Evolutionary conservation across 2,329 filamentous ascomycete species (phyloP), one percentile per base, ranked within the genome.

Genomic region (Botryosphaeria dothidea): DNA sequence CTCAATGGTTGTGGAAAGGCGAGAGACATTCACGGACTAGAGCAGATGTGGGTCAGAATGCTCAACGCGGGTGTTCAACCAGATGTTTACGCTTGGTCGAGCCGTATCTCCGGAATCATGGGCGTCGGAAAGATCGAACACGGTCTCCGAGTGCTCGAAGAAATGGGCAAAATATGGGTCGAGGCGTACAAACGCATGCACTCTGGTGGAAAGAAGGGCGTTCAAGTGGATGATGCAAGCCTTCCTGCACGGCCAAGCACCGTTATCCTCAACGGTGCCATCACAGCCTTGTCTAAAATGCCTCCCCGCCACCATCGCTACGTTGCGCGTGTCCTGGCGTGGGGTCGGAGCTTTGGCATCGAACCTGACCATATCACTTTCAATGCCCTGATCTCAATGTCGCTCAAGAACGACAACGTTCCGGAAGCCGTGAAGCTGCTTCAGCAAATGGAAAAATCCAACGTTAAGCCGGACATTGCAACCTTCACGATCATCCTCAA

Each of bases 401-500:
- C 87, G 65, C 80, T 92, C 65, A 80, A 82, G 15, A 75, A 79
- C 19, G 82, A 82, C 25, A 78, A 82, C 27, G 71, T 76, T 36
- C 71, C 80, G 0, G 83, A 86, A 45, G 83, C 86, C 13, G 79
- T 82, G 48, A 74, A 74, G 2, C 71, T 92, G 13, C 79, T 92
- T 2, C 71, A 78, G 3, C 77, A 82, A 62, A 93, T 93, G 90
- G 78, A 83, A 43, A 68, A 73, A 2, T 76, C 82, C 17, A 81
- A 82, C 2, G 75, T 92, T 29, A 69, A 81, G 31, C 84, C 88
- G 0, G 87, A 93, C 73, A 80, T 83, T n/a, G 84, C 84, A 5
- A 95, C 92, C 0, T 92, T 91, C 75, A 91, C 88, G 23, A 86
- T 92, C 67, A 82, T 95, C 65, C 80, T 95, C 7, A 87, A 90